Base-by-base conservation (phyloP, 2,329 filamentous ascomycete species). In the Boeremia exigua region DNA sequence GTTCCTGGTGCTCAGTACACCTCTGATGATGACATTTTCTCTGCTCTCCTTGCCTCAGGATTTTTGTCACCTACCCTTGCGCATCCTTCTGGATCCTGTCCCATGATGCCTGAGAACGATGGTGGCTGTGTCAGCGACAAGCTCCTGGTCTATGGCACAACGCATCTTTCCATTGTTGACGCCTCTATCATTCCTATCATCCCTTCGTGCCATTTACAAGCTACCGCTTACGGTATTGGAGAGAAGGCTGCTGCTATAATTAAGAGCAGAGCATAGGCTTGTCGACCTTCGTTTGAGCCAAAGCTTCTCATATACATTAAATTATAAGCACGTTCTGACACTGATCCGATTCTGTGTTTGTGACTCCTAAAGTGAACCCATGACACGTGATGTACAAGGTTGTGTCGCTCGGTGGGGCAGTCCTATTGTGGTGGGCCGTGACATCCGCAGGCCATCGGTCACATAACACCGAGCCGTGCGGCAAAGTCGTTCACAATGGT, bases 161-260 rank as follows among this genome's bases (percentile, higher is more conserved):
- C 64, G 47, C 58, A 59, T 9, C 49, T 74, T 12, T 66, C 66
- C 9, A 43, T 74, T 27, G 62, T 73, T 4, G 71, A 73, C 63
- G 70, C 69, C n/a, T 66, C 60, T 1, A 69, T 74, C 8, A 65
- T 74, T 15, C 70, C 71, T 0, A 62, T 73, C 29, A 70, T 71
- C 29, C 68, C 69, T 10, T 63, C 62, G 10, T 62, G 59, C 47
- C 66, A 69, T 61, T 54, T 69, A n/a, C 69, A 71, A 52, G 66
- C 70, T 23, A 71, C 68, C 19, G 63, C 68, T 48, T 74, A 74
- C 49, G 71, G 62, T 19, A 60, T 74, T 45, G 70, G 63, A 12
- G 72, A 73, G 65, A 74, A 71, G 63, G 72, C 70, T 40, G 69
- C 70, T 11, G 71, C 68, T 60, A 58, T 72, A 2, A 70, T 74